Evolutionary conservation across 768 basidiomycete genomes (phyloP).

Genomic region (Chlorophyllum brunneum): DNA sequence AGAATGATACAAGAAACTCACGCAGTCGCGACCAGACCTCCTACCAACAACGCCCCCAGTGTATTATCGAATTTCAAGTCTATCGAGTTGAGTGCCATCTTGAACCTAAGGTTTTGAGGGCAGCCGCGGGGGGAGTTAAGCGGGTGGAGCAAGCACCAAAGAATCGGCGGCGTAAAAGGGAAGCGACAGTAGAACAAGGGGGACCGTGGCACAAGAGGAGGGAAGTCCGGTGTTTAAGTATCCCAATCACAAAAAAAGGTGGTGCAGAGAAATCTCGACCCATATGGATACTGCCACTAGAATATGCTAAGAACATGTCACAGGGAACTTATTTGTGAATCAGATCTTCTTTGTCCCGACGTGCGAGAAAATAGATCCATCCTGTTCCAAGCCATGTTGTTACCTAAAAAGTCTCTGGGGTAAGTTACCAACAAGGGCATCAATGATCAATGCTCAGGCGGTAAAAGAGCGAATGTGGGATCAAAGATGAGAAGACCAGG

Average conservation of each 20-base stretch:
- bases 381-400: neutral
- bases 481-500: too few relatives aligned
- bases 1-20: constrained; percentile 24
- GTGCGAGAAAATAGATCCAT: neutral
- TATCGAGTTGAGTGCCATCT: neutral
- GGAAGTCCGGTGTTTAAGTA: neutral
- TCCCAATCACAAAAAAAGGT: neutral
- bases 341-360: neutral
- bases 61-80: constrained; percentile 38
- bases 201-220: neutral
- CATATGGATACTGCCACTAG: neutral
- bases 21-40: constrained; percentile 51
- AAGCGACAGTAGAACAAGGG: neutral
- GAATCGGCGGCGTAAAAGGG: too few relatives aligned
- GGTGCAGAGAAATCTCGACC: neutral
- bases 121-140: neutral
- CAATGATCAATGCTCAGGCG: too few relatives aligned
- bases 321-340: neutral
- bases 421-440: too few relatives aligned
- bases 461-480: too few relatives aligned
- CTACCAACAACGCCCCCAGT: constrained; percentile 52
- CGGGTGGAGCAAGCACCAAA: constrained; percentile 1
- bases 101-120: too few relatives aligned
- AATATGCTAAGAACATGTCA: neutral
- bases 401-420: neutral